Evolutionary conservation across 805 yeast species (phyloP).

Genomic region (Lipomyces yamadae): DNA sequence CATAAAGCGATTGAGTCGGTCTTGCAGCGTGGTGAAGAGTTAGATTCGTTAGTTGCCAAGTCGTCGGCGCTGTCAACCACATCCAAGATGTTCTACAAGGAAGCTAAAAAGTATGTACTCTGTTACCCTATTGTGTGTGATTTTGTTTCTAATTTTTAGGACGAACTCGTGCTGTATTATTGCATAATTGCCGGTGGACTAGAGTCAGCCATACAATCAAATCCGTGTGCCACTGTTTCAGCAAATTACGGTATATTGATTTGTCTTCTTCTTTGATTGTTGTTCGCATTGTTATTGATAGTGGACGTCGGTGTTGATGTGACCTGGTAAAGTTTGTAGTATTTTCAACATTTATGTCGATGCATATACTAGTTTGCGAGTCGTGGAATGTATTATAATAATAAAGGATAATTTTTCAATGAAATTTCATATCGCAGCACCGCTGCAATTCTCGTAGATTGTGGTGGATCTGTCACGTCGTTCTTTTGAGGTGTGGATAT

Average conservation of each 20-base stretch:
- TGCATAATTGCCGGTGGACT: constrained; percentile 50
- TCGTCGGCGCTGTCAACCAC: constrained; percentile 88
- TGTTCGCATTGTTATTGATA: not conserved
- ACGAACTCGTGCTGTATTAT: constrained; percentile 87
- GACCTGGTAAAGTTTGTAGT: constrained; percentile 1
- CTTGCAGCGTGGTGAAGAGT: constrained; percentile 92
- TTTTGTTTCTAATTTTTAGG: constrained; percentile 25
- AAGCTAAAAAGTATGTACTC: constrained; percentile 73
- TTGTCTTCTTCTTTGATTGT: constrained; percentile 5
- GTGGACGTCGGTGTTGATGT: not conserved
- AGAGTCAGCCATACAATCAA: not conserved
- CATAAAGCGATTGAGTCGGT: constrained; percentile 96
- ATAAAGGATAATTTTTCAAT: not conserved
- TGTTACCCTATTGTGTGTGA: not conserved
- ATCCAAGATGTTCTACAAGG: constrained; percentile 93
- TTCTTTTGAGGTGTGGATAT: no score
- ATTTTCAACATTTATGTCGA: not conserved
- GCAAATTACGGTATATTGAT: not conserved
- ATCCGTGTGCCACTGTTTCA: not conserved
- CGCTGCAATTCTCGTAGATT: no score
- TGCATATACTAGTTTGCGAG: not conserved
- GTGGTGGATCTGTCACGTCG: not conserved
- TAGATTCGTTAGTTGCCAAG: constrained; percentile 92
- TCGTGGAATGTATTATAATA: not conserved
- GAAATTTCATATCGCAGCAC: not conserved